phyloP scores from a whole-genome alignment of 768 basidiomycete genomes.

The Punctularia strigosozonata region DNA sequence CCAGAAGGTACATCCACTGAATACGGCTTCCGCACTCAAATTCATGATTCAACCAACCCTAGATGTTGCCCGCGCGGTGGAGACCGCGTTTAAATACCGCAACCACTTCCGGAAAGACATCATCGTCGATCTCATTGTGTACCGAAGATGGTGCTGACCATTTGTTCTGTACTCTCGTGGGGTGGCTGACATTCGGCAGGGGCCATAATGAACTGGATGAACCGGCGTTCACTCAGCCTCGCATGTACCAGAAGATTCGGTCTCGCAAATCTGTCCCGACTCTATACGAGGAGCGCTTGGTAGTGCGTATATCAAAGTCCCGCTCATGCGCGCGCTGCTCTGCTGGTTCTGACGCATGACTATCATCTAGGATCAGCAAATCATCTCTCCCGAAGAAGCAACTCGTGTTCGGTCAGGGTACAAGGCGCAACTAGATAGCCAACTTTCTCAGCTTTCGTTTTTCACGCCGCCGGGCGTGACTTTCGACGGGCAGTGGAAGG shows the following conservation, averaged over 20 bases:
- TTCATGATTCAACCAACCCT: not conserved
- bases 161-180: not conserved
- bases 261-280: slow-evolving; percentile 67
- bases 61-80: slow-evolving; percentile 81
- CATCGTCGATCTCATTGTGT: slow-evolving; percentile 82
- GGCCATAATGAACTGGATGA: slow-evolving; percentile 87
- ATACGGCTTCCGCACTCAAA: too few relatives aligned
- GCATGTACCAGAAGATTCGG: slow-evolving; percentile 86
- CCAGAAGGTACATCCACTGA: slow-evolving; percentile 58
- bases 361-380: not conserved
- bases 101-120: slow-evolving; percentile 87
- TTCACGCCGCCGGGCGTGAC: slow-evolving; percentile 42
- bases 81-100: slow-evolving; percentile 81
- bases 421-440: slow-evolving; percentile 50
- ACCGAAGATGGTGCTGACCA: slow-evolving; percentile 57
- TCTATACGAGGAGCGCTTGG: slow-evolving; percentile 69
- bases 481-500: slow-evolving; percentile 57
- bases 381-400: slow-evolving; percentile 34
- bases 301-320: slow-evolving; percentile 31
- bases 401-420: slow-evolving; percentile 40
- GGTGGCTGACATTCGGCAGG: slow-evolving; percentile 22
- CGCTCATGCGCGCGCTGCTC: not conserved
- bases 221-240: slow-evolving; percentile 76
- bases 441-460: slow-evolving; percentile 25
- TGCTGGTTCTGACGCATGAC: not conserved